Percentiles rank a stretch among this genome's conserved stretches.
These are phyloP conservation scores for Ustilago nuda DNA, from an alignment of 1,284 basidiomycete genomes.

Conservation along the genomic window DNA sequence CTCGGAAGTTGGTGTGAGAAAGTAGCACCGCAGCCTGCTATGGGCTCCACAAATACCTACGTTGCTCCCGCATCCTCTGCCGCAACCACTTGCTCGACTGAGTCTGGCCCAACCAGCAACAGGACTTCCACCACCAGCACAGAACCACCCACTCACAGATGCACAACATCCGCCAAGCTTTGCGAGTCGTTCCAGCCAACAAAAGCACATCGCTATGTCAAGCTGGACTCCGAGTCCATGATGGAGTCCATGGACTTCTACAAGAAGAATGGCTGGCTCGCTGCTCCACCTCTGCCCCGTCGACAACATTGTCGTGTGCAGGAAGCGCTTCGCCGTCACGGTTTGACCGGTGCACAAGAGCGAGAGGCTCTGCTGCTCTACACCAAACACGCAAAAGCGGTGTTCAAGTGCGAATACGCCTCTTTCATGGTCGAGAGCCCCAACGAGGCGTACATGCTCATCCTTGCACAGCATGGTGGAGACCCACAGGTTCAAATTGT, in stretches of 20 bases:
- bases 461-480: conserved; percentile 46
- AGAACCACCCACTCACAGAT: background rate
- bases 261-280: conserved; percentile 47
- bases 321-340: conserved; percentile 39
- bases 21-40: conserved; percentile 4
- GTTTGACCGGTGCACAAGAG: conserved; percentile 29
- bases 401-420: conserved; percentile 50
- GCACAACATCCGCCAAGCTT: conserved; percentile 17
- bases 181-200: conserved; percentile 7
- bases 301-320: conserved; percentile 20
- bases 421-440: conserved; percentile 48
- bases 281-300: conserved; percentile 38
- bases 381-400: conserved; percentile 42
- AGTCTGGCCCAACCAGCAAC: background rate
- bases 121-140: background rate
- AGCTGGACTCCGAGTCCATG: conserved; percentile 17
- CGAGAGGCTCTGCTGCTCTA: conserved; percentile 40
- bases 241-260: conserved; percentile 43
- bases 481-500: conserved; percentile 17
- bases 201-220: conserved; percentile 34
- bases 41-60: conserved; percentile 2
- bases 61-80: background rate
- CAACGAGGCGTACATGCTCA: conserved; percentile 39
- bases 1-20: conserved; percentile 31
- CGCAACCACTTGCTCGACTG: background rate